A percentile compares a stretch with the other conserved stretches of the same genome.
These are phyloP conservation scores for Aspergillus niger DNA, from an alignment of 2,329 filamentous ascomycete genomes.

Conservation along the genomic window DNA sequence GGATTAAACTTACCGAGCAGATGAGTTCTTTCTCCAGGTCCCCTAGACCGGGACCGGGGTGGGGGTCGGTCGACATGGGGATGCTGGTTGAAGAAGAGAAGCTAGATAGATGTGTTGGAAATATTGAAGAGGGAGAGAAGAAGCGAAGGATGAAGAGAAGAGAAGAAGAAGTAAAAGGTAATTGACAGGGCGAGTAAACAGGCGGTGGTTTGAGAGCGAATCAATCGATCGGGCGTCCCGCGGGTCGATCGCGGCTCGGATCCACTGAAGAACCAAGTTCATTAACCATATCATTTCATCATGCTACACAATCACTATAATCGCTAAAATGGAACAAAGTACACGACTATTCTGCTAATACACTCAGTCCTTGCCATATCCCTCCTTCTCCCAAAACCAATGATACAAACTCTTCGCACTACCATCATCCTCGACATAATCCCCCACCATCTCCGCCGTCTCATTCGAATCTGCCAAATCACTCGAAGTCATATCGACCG, in stretches of 20 bases:
- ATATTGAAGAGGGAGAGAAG: background rate
- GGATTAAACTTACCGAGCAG: slow-evolving; percentile 74
- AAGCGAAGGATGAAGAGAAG: background rate
- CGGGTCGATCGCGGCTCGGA: slow-evolving; percentile 3
- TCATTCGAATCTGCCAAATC: slow-evolving; percentile 37
- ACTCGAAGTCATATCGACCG: slow-evolving; percentile 37
- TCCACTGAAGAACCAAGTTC: background rate
- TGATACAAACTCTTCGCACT: slow-evolving; percentile 44
- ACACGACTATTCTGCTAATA: no score
- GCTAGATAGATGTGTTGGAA: background rate
- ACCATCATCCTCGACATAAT: slow-evolving; percentile 49
- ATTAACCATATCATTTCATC: background rate
- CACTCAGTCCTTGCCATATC: slow-evolving; percentile 16
- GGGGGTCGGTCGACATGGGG: slow-evolving; percentile 24
- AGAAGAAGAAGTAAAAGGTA: slow-evolving; percentile 11
- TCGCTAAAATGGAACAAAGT: background rate
- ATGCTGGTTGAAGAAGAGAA: background rate
- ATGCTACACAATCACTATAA: background rate
- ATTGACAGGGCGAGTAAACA: background rate
- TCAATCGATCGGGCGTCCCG: background rate
- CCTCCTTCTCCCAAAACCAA: slow-evolving; percentile 44
- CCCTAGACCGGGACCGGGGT: slow-evolving; percentile 42
- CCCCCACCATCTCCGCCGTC: slow-evolving; percentile 48
- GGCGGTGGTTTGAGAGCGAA: slow-evolving; percentile 2
- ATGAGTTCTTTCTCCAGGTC: slow-evolving; percentile 93